Evolutionary conservation across 805 yeast genomes (phyloP).

Genomic region (Metschnikowia proteae): DNA sequence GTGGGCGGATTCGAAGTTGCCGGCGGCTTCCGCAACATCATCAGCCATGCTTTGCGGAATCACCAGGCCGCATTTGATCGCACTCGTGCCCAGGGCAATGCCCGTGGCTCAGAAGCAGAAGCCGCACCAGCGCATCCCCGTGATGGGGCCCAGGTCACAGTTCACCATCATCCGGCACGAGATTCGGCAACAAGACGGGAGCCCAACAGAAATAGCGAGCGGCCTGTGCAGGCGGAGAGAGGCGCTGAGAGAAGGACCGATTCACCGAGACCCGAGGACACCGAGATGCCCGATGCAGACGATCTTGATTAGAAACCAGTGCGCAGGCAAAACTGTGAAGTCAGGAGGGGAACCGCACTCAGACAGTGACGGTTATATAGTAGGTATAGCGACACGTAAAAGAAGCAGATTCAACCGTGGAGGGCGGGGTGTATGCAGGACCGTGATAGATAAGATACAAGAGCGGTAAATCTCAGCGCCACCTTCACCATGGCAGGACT

Average conservation of each 20-base stretch:
- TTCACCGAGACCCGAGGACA: conserved; percentile 9
- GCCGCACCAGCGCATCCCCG: not conserved
- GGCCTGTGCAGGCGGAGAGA: not conserved
- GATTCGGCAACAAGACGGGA: not conserved
- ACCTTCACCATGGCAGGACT: conserved; percentile 23
- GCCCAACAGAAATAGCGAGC: not conserved
- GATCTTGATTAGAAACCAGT: conserved; percentile 7
- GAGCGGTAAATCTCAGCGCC: not conserved
- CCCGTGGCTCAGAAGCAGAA: not conserved
- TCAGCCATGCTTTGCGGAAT: conserved; percentile 9
- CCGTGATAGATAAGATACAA: conserved; percentile 4
- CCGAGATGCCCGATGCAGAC: conserved; percentile 15
- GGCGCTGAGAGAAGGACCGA: not conserved
- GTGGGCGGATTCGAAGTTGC: conserved; percentile 1
- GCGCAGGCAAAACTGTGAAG: not conserved
- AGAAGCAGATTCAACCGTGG: not conserved
- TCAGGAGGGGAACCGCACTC: too few species aligned
- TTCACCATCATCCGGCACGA: not conserved
- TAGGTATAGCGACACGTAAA: too few species aligned
- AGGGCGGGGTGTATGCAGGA: not conserved
- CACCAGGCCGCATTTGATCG: conserved; percentile 6
- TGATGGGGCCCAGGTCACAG: not conserved
- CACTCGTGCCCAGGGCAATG: not conserved
- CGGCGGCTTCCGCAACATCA: conserved; percentile 5
- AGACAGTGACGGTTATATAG: too few species aligned